Conservation (phyloP, 2,329 filamentous ascomycete species). For the Ilyonectria destructans region DNA sequence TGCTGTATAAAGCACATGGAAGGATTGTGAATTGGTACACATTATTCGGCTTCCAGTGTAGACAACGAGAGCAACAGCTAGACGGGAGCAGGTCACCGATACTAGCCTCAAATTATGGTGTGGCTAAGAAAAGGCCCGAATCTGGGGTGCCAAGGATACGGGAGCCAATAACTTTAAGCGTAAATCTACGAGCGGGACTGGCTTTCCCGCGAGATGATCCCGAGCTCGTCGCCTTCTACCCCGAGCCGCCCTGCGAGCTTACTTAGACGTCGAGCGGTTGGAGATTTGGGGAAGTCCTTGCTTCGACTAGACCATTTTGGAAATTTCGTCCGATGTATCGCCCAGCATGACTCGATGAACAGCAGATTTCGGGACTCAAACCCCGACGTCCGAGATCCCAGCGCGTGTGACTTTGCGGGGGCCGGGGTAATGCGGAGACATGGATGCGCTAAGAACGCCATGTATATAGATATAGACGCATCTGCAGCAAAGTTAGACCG, state of each 20-base stretch:
- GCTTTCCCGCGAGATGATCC: neutral
- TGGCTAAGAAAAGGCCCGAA: no score
- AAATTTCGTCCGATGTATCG: neutral
- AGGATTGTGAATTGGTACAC: no score
- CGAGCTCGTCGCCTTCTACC: constrained; percentile 18
- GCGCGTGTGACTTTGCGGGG: constrained; percentile 14
- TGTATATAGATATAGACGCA: neutral
- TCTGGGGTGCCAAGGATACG: neutral
- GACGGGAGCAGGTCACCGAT: no score
- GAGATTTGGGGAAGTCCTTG: constrained; percentile 10
- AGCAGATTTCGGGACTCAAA: neutral
- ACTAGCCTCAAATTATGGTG: no score
- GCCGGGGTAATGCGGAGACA: constrained; percentile 6
- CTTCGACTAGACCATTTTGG: neutral
- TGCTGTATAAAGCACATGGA: no score
- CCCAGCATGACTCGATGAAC: neutral
- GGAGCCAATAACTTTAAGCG: neutral
- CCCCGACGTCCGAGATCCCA: neutral
- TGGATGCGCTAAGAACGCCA: constrained; percentile 9
- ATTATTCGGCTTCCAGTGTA: no score
- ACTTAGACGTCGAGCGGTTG: neutral
- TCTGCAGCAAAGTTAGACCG: constrained; percentile 15
- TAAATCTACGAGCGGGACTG: neutral
- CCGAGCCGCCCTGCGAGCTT: neutral
- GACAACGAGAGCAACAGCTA: no score